Evolutionary conservation across 2,329 filamentous ascomycete genomes (phyloP), one percentile per base, ranked within the genome.

Genomic region (Beauveria varroae): DNA sequence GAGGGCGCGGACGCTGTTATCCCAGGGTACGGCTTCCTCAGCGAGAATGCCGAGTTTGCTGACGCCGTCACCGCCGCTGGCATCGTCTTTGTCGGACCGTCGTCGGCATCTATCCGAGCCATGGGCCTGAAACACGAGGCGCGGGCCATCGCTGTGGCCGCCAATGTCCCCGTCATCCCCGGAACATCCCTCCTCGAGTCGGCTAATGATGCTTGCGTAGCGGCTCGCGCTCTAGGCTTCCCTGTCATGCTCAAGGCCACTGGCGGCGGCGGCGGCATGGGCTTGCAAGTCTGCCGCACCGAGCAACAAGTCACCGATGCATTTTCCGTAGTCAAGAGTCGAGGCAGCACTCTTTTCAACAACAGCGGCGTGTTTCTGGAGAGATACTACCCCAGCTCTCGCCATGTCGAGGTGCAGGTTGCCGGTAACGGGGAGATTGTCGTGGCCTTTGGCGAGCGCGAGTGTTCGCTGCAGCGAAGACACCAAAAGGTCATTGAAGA

Each of bases 1-100:
- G 72, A 78, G 20, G 66, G 72, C 2, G 79, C 73, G 9, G 75
- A 87, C 64, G 83, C 82, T 3, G 79, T 89, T 18, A 83, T 87
- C 52, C 84, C 85, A 0, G 85, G 85, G 3, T 88, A 88, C 72
- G 86, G 86, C 1, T 88, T 87, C 64, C 70, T 88, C 3, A 82
- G 79, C 8, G 85, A 88, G 61, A 86, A 86, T 66, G 78, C 81
- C 7, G 78, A 81, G 9, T 89, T 89, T 65, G 84, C 85, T 1
- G 70, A 74, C 53, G 70, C 76, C 24, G 80, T 84, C 8, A 67
- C 73, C 7, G 73, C 78, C 18, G 81, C 81, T 1, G 84, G 83
- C 0, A 74, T 87, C 59, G 73, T 73, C 0, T 88, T 84, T 68
- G 78, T 83, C 2, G 86, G 86, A 0, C 86, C 86, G 0, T 77